Conservation (phyloP, 257 asterid species). For the Knoxia roxburghii region DNA sequence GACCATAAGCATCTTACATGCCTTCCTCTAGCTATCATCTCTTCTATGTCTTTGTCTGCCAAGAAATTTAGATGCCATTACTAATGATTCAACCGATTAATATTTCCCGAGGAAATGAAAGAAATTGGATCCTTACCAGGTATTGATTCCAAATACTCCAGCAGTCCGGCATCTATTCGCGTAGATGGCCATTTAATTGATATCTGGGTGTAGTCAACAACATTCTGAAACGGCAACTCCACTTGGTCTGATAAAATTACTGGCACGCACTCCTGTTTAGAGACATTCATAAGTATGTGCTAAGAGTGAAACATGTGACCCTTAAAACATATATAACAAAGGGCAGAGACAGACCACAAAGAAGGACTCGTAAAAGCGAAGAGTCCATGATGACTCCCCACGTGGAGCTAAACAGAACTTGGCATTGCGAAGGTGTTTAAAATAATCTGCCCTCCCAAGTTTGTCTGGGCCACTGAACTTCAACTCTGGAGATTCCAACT, state of each 20-base stretch:
- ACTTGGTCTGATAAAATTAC: constrained; percentile 86
- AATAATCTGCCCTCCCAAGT: constrained; percentile 73
- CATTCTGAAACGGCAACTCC: constrained; percentile 83
- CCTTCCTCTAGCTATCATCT: constrained; percentile 72
- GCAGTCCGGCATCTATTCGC: constrained; percentile 55
- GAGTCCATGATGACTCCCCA: constrained; percentile 99
- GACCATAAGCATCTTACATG: constrained; percentile 76
- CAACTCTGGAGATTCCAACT: constrained; percentile 99
- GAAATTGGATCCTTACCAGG: constrained; percentile 46
- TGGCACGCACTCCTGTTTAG: constrained; percentile 86
- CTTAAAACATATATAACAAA: constrained; percentile 1
- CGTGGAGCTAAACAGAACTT: constrained; percentile 96
- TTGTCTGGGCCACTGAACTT: constrained; percentile 85
- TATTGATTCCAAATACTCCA: constrained; percentile 80
- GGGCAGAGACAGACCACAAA: constrained; percentile 63
- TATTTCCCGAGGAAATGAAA: background rate
- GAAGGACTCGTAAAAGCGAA: constrained; percentile 93
- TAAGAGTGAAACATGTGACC: background rate
- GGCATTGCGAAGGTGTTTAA: constrained; percentile 86
- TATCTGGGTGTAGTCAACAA: constrained; percentile 63
- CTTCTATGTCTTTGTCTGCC: constrained; percentile 66
- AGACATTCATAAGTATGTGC: constrained; percentile 12
- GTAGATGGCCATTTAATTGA: constrained; percentile 95
- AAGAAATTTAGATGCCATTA: constrained; percentile 4
- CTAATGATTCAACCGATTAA: background rate